These are phyloP conservation scores for Chimonanthus praecox DNA, from an alignment of 164 flowering plant genomes.

Conservation along the genomic window DNA sequence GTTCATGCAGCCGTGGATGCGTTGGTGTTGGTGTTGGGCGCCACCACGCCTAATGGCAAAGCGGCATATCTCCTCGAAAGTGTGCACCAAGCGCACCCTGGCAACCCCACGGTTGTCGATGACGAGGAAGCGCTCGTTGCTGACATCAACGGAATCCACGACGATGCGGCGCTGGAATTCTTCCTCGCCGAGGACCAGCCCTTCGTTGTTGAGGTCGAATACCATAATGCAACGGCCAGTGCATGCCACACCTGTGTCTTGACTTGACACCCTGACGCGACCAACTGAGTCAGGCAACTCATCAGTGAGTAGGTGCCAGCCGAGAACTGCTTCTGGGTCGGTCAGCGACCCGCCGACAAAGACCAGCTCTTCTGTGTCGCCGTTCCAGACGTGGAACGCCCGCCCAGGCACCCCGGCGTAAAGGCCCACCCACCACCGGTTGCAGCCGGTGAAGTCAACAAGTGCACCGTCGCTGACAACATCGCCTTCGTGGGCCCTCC, in stretches of 20 bases:
- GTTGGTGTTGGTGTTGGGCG: conserved; percentile 1
- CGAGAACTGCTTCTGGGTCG: conserved; percentile 65
- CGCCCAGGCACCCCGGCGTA: conserved; percentile 76
- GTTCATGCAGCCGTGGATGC: conserved; percentile 60
- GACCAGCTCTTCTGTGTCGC: conserved; percentile 40
- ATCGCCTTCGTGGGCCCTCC: conserved; percentile 51
- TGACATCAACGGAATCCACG: conserved; percentile 48
- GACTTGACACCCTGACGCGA: conserved; percentile 45
- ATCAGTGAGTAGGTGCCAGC: conserved; percentile 62
- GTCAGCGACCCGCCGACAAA: conserved; percentile 72
- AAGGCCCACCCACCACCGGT: conserved; percentile 79
- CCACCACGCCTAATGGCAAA: conserved; percentile 32
- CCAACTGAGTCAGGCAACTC: conserved; percentile 52
- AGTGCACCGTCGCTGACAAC: conserved; percentile 55
- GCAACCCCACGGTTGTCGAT: conserved; percentile 45
- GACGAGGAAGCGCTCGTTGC: conserved; percentile 28
- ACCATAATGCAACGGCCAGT: conserved; percentile 39
- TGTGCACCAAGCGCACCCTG: conserved; percentile 42
- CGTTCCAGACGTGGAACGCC: conserved; percentile 71
- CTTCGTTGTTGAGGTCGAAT: conserved; percentile 40
- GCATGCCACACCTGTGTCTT: conserved; percentile 53
- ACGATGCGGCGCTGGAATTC: conserved; percentile 27
- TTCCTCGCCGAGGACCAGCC: conserved; percentile 24
- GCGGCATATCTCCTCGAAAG: conserved; percentile 45
- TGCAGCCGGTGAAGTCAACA: conserved; percentile 61